Conservation (phyloP, 2,329 filamentous ascomycete species). For the Talaromyces sp. region DNA sequence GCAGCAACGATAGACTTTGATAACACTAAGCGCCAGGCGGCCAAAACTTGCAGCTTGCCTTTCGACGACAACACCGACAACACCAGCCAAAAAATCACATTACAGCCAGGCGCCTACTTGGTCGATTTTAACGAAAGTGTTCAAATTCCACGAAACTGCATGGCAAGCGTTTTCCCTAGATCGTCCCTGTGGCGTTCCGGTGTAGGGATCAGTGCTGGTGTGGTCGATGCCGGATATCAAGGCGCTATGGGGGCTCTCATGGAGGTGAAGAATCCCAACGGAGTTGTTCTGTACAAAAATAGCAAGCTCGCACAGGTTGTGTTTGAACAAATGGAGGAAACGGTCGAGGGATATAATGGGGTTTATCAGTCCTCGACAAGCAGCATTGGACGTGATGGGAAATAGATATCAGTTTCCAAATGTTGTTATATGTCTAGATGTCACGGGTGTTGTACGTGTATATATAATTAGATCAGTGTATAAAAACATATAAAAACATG, state of each 20-base stretch:
- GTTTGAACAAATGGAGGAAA: conserved; percentile 33
- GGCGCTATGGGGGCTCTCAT: conserved; percentile 38
- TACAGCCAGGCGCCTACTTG: conserved; percentile 31
- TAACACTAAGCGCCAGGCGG: conserved; percentile 23
- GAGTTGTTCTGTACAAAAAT: conserved; percentile 28
- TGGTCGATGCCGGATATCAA: conserved; percentile 41
- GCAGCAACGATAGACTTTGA: conserved; percentile 27
- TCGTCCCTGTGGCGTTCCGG: conserved; percentile 40
- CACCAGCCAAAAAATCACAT: conserved; percentile 13
- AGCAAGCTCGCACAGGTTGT: conserved; percentile 40
- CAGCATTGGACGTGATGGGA: conserved; percentile 17
- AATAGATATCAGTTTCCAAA: not conserved
- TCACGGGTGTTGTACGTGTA: not conserved
- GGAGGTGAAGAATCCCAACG: conserved; percentile 32
- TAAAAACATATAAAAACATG: too few species aligned
- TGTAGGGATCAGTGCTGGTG: conserved; percentile 32
- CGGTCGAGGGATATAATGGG: conserved; percentile 35
- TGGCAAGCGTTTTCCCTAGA: conserved; percentile 36
- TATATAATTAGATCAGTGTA: too few species aligned
- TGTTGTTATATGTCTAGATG: too few species aligned
- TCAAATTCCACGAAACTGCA: conserved; percentile 33
- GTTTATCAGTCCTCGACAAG: conserved; percentile 29
- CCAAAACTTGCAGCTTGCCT: conserved; percentile 14
- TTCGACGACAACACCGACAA: conserved; percentile 16
- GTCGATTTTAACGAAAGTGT: conserved; percentile 41